Conservation (phyloP, 2,329 filamentous ascomycete genomes). For the Ophiognomonia clavigignenti-juglandacearum region DNA sequence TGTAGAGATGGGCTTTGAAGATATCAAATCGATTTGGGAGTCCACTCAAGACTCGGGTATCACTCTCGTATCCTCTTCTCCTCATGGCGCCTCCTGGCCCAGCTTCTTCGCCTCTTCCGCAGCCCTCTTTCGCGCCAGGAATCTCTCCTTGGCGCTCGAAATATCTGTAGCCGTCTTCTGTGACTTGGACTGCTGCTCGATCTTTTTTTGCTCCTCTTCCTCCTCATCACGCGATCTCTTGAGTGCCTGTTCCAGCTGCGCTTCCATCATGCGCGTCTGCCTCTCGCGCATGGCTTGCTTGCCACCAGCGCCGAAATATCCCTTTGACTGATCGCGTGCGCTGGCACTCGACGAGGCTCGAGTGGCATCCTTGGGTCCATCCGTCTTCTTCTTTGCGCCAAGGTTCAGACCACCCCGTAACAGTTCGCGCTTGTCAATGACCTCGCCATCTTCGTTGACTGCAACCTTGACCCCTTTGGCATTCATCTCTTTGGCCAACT, state of each 20-base stretch:
- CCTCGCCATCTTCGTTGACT: conserved; percentile 77
- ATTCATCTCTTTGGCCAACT: conserved; percentile 64
- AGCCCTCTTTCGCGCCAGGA: conserved; percentile 70
- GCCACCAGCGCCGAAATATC: conserved; percentile 41
- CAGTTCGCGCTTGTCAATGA: conserved; percentile 79
- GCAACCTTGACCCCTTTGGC: conserved; percentile 56
- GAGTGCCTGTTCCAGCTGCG: conserved; percentile 67
- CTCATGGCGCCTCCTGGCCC: conserved; percentile 24
- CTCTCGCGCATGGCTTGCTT: conserved; percentile 68
- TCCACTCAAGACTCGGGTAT: conserved; percentile 2
- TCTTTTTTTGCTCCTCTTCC: conserved; percentile 54
- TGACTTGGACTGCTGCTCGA: conserved; percentile 67
- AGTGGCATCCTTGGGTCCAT: conserved; percentile 29
- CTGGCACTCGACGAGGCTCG: conserved; percentile 23
- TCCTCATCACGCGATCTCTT: conserved; percentile 70
- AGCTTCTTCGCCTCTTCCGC: conserved; percentile 64
- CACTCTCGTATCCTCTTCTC: too few species aligned
- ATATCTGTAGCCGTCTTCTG: conserved; percentile 74
- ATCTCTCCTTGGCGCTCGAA: conserved; percentile 72
- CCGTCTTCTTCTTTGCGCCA: conserved; percentile 54
- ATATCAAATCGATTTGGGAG: conserved; percentile 2
- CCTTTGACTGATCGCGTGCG: conserved; percentile 25
- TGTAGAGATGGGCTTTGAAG: not conserved
- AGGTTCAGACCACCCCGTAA: conserved; percentile 73
- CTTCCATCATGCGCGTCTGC: conserved; percentile 73